Evolutionary conservation across 179 eudicot genomes (phyloP).

Genomic region (Beta corolliflora): DNA sequence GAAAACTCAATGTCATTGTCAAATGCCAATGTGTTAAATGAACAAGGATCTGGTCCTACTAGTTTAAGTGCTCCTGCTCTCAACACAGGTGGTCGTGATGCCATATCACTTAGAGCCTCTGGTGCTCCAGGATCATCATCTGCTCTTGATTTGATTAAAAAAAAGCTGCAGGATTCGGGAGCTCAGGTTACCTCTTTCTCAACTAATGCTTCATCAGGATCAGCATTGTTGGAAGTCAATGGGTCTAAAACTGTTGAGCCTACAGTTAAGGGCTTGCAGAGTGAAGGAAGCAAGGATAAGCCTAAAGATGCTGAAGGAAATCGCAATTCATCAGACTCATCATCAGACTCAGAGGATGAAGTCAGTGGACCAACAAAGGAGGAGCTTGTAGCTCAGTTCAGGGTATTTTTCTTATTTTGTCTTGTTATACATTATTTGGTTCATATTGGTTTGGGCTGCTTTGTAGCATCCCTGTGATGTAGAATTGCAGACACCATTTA

Average conservation of each 20-base stretch:
- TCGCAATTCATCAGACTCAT: slow-evolving; percentile 77
- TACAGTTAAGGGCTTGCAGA: slow-evolving; percentile 54
- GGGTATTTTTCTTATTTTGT: slow-evolving; percentile 46
- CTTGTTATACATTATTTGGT: not conserved
- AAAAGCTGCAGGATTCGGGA: slow-evolving; percentile 94
- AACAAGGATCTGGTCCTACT: slow-evolving; percentile 60
- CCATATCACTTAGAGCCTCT: slow-evolving; percentile 59
- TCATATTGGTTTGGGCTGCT: not conserved
- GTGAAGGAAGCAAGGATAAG: slow-evolving; percentile 74
- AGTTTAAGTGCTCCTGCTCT: slow-evolving; percentile 87
- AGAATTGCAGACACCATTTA: not conserved
- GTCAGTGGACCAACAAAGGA: slow-evolving; percentile 86
- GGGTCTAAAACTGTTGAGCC: slow-evolving; percentile 69
- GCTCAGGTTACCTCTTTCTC: slow-evolving; percentile 68
- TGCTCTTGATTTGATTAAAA: slow-evolving; percentile 92
- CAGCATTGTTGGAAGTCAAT: slow-evolving; percentile 52
- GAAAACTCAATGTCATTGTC: slow-evolving; percentile 55
- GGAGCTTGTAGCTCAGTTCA: slow-evolving; percentile 77
- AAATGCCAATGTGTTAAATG: slow-evolving; percentile 46
- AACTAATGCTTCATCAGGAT: slow-evolving; percentile 49
- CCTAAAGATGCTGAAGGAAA: slow-evolving; percentile 57
- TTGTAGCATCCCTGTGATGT: slow-evolving; percentile 7
- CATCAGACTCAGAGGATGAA: slow-evolving; percentile 94
- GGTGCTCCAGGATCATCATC: slow-evolving; percentile 65
- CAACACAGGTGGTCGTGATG: slow-evolving; percentile 92